phyloP scores from a whole-genome alignment of 805 yeast genomes.

The Cyberlindnera samutprakarnensis region DNA sequence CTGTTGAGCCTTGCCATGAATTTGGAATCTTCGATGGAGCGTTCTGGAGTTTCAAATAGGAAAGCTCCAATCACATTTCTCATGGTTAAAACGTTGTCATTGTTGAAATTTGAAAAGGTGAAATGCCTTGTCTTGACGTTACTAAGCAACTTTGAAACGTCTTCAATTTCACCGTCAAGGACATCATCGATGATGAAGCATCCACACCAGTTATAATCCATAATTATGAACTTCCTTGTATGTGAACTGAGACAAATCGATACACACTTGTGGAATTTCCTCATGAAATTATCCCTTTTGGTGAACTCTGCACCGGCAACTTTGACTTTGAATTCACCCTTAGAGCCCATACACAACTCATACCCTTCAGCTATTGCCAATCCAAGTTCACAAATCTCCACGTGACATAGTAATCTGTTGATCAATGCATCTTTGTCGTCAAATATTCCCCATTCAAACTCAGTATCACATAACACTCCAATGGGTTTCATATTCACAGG shows the following conservation, averaged over 20 bases:
- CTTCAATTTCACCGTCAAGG: conserved; percentile 19
- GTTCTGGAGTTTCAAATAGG: conserved; percentile 8
- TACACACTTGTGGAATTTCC: conserved; percentile 21
- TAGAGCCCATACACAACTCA: conserved; percentile 17
- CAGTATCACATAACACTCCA: conserved; percentile 17
- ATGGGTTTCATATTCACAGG: conserved; percentile 17
- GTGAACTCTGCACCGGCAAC: conserved; percentile 17
- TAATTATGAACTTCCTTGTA: conserved; percentile 18
- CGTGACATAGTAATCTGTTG: conserved; percentile 18
- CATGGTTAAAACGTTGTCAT: conserved; percentile 12
- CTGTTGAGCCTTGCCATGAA: conserved; percentile 9
- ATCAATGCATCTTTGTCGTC: conserved; percentile 14
- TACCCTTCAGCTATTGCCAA: conserved; percentile 22
- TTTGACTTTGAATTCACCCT: conserved; percentile 9
- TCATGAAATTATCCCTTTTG: conserved; percentile 19
- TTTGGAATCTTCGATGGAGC: conserved; percentile 1
- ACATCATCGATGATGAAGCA: conserved; percentile 21
- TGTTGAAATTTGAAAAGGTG: conserved; percentile 16
- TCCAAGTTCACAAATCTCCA: conserved; percentile 17
- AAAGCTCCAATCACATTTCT: conserved; percentile 19
- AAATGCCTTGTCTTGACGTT: conserved; percentile 21
- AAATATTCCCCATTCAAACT: conserved; percentile 18
- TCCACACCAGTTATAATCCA: conserved; percentile 22
- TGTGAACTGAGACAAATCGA: conserved; percentile 21
- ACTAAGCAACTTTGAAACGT: conserved; percentile 15